Percentiles rank a stretch among this genome's conserved stretches.
Evolutionary conservation across 305 asterid species (phyloP).

Genomic region (Withania somnifera): DNA sequence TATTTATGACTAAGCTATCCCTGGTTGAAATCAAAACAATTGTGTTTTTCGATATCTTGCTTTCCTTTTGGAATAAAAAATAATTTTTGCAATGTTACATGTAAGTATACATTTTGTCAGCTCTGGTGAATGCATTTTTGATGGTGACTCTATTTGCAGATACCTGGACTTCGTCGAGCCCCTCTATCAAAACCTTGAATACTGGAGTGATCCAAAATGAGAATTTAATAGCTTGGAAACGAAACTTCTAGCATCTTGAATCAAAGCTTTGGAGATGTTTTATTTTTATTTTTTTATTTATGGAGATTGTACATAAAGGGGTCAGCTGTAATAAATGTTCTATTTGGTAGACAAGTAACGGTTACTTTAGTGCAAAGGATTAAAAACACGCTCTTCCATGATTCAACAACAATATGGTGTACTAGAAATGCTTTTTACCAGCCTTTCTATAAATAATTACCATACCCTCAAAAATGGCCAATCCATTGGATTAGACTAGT

Average conservation of each 20-base stretch:
- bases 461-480: not conserved
- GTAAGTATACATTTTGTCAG: not conserved
- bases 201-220: not conserved
- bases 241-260: not conserved
- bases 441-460: not conserved
- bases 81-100: not conserved
- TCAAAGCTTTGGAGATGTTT: not conserved
- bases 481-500: too few relatives aligned
- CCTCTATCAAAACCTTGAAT: constrained; percentile 15
- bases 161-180: constrained; percentile 51
- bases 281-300: too few relatives aligned
- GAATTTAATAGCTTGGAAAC: not conserved
- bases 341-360: not conserved
- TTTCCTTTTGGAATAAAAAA: not conserved
- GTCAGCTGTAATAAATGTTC: not conserved
- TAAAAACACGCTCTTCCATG: not conserved
- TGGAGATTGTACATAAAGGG: not conserved
- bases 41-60: not conserved
- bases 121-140: not conserved
- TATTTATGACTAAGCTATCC: not conserved
- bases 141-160: constrained; percentile 37
- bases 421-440: not conserved
- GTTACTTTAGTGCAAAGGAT: not conserved
- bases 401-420: not conserved
- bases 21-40: not conserved